Evolutionary conservation across 2,329 filamentous ascomycete genomes (phyloP), one percentile per base, ranked within the genome.

Genomic region (Leptographium lundbergii): DNA sequence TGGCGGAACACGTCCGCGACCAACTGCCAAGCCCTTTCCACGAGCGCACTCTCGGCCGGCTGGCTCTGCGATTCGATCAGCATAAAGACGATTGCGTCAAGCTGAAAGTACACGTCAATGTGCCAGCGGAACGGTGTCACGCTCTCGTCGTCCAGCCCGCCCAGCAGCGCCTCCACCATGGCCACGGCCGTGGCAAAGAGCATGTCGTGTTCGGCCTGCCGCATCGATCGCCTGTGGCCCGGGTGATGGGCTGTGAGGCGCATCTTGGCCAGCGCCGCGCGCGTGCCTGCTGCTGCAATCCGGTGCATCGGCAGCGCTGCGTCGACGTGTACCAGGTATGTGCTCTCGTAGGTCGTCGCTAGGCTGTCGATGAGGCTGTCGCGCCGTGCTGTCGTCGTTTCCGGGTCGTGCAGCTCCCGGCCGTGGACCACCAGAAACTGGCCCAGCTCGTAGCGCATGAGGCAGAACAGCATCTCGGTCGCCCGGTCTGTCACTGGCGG

Each of bases 401-500:
- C 34, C 6, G 61, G 61, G 50, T 65, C 78, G 60, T 61, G 57
- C 29, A 63, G 53, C 42, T 39, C 29, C 27, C n/a, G 22, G 0
- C 65, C 54, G 32, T 67, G 69, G 55, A 72, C 65, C 17, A 74
- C 70, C 39, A 76, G 61, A 34, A 71, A 72, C 36, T 76, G 69
- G 10, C 67, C 70, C 11, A 78, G 57, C 57, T 75, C 71, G 60
- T 72, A 71, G 17, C 75, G 71, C 10, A 75, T 66, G 7, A 76
- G 69, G n/a, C 67, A 69, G 57, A 77, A 77, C 0, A 75, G 72
- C 71, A 77, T 76, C 47, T 84, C 81, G 0, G 80, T 82, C 0
- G 78, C 66, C 0, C 77, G 78, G 6, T 73, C 67, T 1, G 73
- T 72, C 3, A 59, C 56, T 0, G 66, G 59, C 0, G 66, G 60